Conservation (phyloP, 768 basidiomycete genomes). For the Erythrobasidium yunnanense region DNA sequence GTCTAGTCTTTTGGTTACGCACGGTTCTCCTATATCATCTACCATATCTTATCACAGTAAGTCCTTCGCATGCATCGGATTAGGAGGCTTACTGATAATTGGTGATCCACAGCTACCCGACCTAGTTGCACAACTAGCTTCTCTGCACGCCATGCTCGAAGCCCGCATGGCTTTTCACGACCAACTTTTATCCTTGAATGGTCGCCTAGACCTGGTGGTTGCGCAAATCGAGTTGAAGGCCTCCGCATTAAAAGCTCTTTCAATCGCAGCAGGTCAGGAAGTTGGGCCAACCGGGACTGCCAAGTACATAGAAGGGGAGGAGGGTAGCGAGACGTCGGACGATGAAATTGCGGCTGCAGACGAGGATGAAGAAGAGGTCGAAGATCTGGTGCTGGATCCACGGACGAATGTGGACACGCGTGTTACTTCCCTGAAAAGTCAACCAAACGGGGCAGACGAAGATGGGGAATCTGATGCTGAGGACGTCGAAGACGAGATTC, state of each 20-base stretch:
- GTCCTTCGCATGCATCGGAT: conserved; percentile 39
- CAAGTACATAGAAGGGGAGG: conserved; percentile 49
- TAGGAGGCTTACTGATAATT: too few relatives aligned
- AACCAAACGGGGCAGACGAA: conserved; percentile 36
- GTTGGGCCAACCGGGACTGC: conserved; percentile 24
- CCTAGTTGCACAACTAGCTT: conserved; percentile 72
- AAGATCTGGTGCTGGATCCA: conserved; percentile 36
- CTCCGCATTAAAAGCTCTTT: conserved; percentile 40
- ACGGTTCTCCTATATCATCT: conserved; percentile 74
- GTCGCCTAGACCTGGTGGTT: conserved; percentile 82
- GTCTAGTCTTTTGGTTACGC: conserved; percentile 66
- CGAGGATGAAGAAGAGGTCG: conserved; percentile 55
- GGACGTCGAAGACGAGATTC: conserved; percentile 49
- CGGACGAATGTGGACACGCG: conserved; percentile 33
- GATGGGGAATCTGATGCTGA: conserved; percentile 49
- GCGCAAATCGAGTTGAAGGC: conserved; percentile 81
- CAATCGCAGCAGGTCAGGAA: conserved; percentile 43
- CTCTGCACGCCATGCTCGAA: conserved; percentile 68
- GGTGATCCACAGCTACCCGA: conserved; percentile 99
- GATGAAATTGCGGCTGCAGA: conserved; percentile 51
- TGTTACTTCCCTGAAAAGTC: conserved; percentile 28
- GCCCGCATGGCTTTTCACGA: conserved; percentile 71
- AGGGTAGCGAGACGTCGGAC: conserved; percentile 67
- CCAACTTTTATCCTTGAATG: conserved; percentile 70
- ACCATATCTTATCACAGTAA: conserved; percentile 83